Base-by-base conservation (phyloP, 257 asterid genomes). In the Coffea canephora region DNA sequence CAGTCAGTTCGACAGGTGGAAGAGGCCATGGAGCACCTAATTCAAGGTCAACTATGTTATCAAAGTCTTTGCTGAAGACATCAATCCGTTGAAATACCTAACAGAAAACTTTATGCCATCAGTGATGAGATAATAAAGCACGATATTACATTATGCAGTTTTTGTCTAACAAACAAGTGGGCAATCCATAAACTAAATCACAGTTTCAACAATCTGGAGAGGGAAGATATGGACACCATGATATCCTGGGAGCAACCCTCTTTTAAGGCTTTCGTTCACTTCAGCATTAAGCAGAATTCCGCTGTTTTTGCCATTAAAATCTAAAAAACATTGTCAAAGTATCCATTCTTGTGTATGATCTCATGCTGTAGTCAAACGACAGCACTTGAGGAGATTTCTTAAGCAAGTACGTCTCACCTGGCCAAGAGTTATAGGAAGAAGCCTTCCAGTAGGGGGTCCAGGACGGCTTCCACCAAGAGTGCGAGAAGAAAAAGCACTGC, bases 391-490 rank as follows among this genome's bases (percentile, higher is more conserved):
- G 7, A 59, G 69, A 21, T 39, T 59, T 25, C 27, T 1, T 43
- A 14, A 65, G 27, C 15, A 31, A 49, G 49, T 34, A 13, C 62
- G 64, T 3, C 76, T 45, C 71, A 95, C 99, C 92, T 88, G 97
- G 61, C 99, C 97, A 70, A 95, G 98, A 23, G 97, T 91, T 27
- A 95, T 90, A 23, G 99, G 99, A 80, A 93, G 97, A 86, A 95
- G 97, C 78, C 99, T 88, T 75, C 97, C 89, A 2, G 93, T 91
- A n/a, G 97, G 96, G 48, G 97, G 99, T 16, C 99, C 99, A 23
- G 99, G 98, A 73, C 98, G 98, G 83, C 97, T 91, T 81, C 99
- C 99, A 48, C 99, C 99, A n/a, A 95, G 94, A 64, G 97, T 92
- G 11, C 91, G 87, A 66, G 97, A 87, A 6, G 99, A 95, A 82